Percentiles rank a stretch among this genome's conserved stretches.
These are phyloP conservation scores for Sphaerulina musiva DNA, from an alignment of 2,329 filamentous ascomycete species.

Conservation along the genomic window DNA sequence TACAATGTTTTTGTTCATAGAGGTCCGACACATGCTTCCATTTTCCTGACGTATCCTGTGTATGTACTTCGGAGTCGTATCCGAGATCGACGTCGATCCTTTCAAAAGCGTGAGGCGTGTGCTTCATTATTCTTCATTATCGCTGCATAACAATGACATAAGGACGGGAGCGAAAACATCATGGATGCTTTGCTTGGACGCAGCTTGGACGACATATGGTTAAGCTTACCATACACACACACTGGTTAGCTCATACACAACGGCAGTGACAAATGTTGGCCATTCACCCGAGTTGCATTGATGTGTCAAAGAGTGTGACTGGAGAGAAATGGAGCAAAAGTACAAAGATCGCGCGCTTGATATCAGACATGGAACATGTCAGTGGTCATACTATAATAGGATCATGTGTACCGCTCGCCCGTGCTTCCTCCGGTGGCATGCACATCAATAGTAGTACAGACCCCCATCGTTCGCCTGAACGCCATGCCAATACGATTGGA, in stretches of 20 bases:
- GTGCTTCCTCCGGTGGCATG: background rate
- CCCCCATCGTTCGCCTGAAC: background rate
- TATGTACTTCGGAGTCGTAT: no score
- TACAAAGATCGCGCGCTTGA: background rate
- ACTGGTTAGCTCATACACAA: background rate
- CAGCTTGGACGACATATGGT: no score
- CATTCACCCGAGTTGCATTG: background rate
- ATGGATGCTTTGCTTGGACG: no score
- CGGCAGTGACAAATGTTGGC: background rate
- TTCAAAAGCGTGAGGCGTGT: no score
- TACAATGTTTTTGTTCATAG: no score
- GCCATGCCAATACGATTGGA: conserved; percentile 2
- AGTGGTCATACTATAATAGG: conserved; percentile 4
- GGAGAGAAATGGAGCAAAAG: background rate
- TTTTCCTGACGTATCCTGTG: no score
- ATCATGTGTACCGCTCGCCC: conserved; percentile 1
- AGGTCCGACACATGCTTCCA: no score
- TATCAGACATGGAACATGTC: conserved; percentile 3
- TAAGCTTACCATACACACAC: no score
- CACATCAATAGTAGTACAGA: background rate
- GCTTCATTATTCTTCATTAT: no score
- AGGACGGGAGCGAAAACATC: no score
- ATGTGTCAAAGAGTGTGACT: background rate
- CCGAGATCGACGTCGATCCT: no score
- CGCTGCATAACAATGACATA: no score